Conservation (phyloP, 2,329 filamentous ascomycete species). For the Eurotiales sp. region DNA sequence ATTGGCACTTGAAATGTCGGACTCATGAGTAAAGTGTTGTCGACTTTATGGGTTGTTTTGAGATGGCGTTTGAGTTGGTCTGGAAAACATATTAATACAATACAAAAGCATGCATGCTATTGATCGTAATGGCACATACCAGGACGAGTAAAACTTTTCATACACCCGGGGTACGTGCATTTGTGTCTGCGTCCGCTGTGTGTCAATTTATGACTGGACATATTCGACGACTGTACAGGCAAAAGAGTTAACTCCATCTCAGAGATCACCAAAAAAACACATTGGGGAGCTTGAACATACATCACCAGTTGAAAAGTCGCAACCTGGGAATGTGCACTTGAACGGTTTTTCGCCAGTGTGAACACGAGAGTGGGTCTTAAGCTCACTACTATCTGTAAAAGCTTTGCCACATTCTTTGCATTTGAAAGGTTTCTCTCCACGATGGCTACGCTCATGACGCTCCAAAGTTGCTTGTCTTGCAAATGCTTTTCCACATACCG, state of each 20-base stretch:
- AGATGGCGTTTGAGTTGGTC: slow-evolving; percentile 18
- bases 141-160: slow-evolving; percentile 43
- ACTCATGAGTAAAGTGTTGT: neutral
- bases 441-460: slow-evolving; percentile 42
- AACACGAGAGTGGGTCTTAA: slow-evolving; percentile 43
- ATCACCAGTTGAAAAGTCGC: slow-evolving; percentile 42
- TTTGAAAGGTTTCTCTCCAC: slow-evolving; percentile 42
- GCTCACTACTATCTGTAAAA: slow-evolving; percentile 43
- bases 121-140: slow-evolving; percentile 27
- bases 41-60: slow-evolving; percentile 17
- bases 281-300: slow-evolving; percentile 24
- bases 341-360: slow-evolving; percentile 44
- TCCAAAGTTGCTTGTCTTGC: slow-evolving; percentile 42
- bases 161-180: slow-evolving; percentile 36
- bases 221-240: slow-evolving; percentile 37
- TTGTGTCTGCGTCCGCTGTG: slow-evolving; percentile 42
- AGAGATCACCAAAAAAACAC: neutral
- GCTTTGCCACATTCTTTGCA: slow-evolving; percentile 40
- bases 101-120: neutral
- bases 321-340: slow-evolving; percentile 41
- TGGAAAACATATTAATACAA: neutral
- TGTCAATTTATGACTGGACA: slow-evolving; percentile 43
- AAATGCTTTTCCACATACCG: slow-evolving; percentile 39
- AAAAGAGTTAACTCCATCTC: neutral
- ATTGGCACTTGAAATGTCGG: neutral